Conservation (phyloP, 768 basidiomycete species). For the Tremella mesenterica region DNA sequence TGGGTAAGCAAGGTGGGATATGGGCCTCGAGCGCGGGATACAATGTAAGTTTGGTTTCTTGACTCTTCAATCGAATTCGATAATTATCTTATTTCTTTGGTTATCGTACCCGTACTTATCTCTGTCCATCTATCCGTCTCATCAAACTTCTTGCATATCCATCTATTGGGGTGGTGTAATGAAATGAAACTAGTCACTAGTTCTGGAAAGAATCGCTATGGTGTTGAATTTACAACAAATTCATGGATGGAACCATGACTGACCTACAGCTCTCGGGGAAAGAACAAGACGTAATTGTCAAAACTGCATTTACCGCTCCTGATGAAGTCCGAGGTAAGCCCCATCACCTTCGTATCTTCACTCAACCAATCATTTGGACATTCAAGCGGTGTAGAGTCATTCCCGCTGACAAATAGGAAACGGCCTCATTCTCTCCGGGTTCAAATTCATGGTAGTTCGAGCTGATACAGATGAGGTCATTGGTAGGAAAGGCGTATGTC, state of each 20-base stretch:
- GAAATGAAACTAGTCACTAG: not conserved
- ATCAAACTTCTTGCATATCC: not conserved
- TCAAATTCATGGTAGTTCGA: conserved; percentile 66
- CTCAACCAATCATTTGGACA: not conserved
- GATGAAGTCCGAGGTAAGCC: conserved; percentile 46
- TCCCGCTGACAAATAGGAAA: conserved; percentile 38
- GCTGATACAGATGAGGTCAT: conserved; percentile 55
- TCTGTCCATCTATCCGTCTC: too few species aligned
- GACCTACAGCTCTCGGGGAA: conserved; percentile 53
- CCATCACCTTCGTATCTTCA: not conserved
- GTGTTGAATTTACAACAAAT: too few species aligned
- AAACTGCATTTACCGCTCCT: conserved; percentile 48
- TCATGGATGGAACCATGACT: not conserved
- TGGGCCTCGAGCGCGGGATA: conserved; percentile 64
- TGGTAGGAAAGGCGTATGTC: conserved; percentile 65
- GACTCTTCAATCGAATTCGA: too few species aligned
- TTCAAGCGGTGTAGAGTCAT: not conserved
- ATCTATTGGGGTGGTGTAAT: not conserved
- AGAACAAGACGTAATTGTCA: conserved; percentile 57
- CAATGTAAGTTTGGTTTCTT: conserved; percentile 47
- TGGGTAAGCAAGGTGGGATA: conserved; percentile 65
- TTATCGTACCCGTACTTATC: too few species aligned
- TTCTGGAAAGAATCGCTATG: not conserved
- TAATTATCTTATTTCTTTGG: too few species aligned
- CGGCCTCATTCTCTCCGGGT: conserved; percentile 59